Evolutionary conservation across 495 filamentous ascomycete species (phyloP).

Genomic region (Trichocladium uniseriatum): DNA sequence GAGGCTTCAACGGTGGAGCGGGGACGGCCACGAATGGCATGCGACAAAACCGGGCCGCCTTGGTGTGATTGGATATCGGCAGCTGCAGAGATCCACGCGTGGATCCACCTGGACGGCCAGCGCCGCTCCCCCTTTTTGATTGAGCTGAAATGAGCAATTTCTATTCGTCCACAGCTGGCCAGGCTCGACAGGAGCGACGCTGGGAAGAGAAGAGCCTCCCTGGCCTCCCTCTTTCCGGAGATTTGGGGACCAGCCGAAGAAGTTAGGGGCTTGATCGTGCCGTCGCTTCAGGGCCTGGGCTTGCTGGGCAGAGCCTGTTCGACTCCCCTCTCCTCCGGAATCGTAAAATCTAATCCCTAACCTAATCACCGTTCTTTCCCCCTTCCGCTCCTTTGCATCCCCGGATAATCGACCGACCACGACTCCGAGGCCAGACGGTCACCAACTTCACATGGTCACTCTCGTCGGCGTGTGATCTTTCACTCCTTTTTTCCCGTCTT

Average conservation of each 20-base stretch:
- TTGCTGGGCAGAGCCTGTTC: constrained; percentile 2
- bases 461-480: constrained; percentile 25
- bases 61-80: not conserved
- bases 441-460: constrained; percentile 22
- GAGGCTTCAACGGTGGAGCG: constrained; percentile 3
- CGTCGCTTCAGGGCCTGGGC: constrained; percentile 10
- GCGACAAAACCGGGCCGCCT: constrained; percentile 4
- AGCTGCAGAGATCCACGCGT: constrained; percentile 7
- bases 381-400: constrained; percentile 16
- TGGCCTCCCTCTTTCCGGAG: constrained; percentile 17
- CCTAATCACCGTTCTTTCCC: constrained; percentile 13
- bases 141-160: constrained; percentile 30
- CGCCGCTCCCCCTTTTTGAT: constrained; percentile 23
- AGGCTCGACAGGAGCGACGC: constrained; percentile 1
- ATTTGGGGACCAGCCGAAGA: constrained; percentile 18
- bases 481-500: constrained; percentile 28
- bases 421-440: constrained; percentile 17
- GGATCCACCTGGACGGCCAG: constrained; percentile 1
- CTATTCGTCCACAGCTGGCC: constrained; percentile 22
- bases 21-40: constrained; percentile 4
- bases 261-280: constrained; percentile 10
- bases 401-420: constrained; percentile 2
- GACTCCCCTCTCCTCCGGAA: not conserved
- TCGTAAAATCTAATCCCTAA: constrained; percentile 18
- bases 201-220: constrained; percentile 3